Conservation (phyloP, 1,139 yeast genomes). For the Trichomonascaceae sp. region DNA sequence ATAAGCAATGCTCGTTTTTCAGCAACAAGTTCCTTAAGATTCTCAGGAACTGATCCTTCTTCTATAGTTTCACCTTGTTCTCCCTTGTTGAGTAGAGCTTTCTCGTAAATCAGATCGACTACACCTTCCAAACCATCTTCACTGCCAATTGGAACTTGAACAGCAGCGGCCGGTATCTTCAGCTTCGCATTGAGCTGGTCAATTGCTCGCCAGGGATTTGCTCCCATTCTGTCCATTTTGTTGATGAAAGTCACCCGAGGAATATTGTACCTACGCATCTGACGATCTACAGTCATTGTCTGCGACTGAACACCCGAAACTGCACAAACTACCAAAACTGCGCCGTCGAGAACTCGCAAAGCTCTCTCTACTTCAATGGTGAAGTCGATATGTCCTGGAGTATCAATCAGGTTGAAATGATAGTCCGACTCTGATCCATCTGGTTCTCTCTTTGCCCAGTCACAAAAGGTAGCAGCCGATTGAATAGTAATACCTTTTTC, state of each 20-base stretch:
- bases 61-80: conserved; percentile 76
- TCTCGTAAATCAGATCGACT: conserved; percentile 83
- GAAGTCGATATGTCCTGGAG: conserved; percentile 98
- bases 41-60: conserved; percentile 64
- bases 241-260: conserved; percentile 94
- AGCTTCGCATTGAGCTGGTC: conserved; percentile 83
- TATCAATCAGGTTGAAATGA: conserved; percentile 91
- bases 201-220: conserved; percentile 92
- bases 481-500: conserved; percentile 98
- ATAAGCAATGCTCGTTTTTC: conserved; percentile 78
- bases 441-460: conserved; percentile 63
- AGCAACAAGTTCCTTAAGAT: conserved; percentile 66
- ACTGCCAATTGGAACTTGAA: conserved; percentile 95
- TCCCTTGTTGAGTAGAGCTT: conserved; percentile 86
- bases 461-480: conserved; percentile 97
- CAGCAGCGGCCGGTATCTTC: conserved; percentile 93
- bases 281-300: conserved; percentile 97
- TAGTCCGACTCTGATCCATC: conserved; percentile 45
- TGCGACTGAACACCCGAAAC: conserved; percentile 98
- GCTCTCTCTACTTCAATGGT: conserved; percentile 99
- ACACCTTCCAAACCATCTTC: conserved; percentile 82
- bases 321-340: conserved; percentile 96
- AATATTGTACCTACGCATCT: conserved; percentile 96
- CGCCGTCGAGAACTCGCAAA: conserved; percentile 93
- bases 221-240: conserved; percentile 99